Evolutionary conservation across 345 rosid genomes (phyloP).

Genomic region (Euphorbia tirucalli): DNA sequence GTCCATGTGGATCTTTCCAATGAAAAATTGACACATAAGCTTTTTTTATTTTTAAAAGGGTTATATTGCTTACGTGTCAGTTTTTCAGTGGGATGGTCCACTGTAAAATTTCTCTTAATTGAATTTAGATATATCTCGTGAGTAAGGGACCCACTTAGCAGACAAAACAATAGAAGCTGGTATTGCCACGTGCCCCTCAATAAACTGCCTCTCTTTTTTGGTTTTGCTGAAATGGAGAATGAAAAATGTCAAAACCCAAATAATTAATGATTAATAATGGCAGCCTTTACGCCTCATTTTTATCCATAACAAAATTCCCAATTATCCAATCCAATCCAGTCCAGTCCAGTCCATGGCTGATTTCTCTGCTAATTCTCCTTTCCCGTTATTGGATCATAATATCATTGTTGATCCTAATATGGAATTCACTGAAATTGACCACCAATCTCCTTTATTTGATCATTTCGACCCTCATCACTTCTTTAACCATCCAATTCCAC

Average conservation of each 20-base stretch:
- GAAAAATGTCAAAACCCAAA: not conserved
- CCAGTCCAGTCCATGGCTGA: constrained; percentile 40
- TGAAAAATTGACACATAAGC: too few relatives aligned
- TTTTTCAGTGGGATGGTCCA: too few relatives aligned
- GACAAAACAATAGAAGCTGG: constrained; percentile 27
- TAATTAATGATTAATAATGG: not conserved
- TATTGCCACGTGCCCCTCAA: constrained; percentile 30
- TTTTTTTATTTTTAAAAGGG: too few relatives aligned
- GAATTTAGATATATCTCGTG: constrained; percentile 31
- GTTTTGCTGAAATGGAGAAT: not conserved
- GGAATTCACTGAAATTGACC: constrained; percentile 27
- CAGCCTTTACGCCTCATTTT: not conserved
- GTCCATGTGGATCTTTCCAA: too few relatives aligned
- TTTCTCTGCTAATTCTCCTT: constrained; percentile 35
- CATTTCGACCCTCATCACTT: constrained; percentile 36
- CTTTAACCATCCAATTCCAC: constrained; percentile 34
- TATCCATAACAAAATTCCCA: not conserved
- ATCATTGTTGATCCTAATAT: constrained; percentile 30
- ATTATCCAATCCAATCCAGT: not conserved
- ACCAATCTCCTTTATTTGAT: constrained; percentile 25
- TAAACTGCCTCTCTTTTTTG: not conserved
- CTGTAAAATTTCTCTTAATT: too few relatives aligned
- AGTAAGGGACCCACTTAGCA: constrained; percentile 23
- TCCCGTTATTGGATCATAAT: constrained; percentile 26
- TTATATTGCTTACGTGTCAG: too few relatives aligned